Percentiles rank a stretch among this genome's conserved stretches.
Evolutionary conservation across 805 yeast genomes (phyloP).

Genomic region (Nakazawaea sp.): DNA sequence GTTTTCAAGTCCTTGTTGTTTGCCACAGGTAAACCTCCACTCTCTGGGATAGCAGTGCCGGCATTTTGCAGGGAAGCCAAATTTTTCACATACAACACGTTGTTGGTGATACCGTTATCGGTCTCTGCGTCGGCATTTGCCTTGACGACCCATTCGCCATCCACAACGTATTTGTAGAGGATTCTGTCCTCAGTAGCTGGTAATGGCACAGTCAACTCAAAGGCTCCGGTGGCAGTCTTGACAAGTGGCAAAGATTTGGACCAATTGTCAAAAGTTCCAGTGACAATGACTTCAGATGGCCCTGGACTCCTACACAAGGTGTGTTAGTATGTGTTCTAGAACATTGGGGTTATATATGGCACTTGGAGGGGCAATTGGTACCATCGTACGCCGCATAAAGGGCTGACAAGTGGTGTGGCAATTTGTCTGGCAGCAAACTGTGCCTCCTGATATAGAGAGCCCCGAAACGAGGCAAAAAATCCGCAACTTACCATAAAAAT

Average conservation of each 20-base stretch:
- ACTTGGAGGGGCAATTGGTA: too few relatives aligned
- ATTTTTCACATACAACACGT: conserved; percentile 34
- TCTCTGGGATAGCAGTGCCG: conserved; percentile 35
- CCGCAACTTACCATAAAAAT: conserved; percentile 9
- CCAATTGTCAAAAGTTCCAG: conserved; percentile 60
- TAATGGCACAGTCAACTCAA: conserved; percentile 24
- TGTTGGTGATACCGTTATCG: conserved; percentile 50
- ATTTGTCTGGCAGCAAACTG: too few relatives aligned
- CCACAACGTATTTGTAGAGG: conserved; percentile 51
- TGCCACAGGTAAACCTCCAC: conserved; percentile 32
- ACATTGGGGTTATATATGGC: too few relatives aligned
- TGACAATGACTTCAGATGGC: conserved; percentile 39
- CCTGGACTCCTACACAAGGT: conserved; percentile 25
- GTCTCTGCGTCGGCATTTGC: conserved; percentile 31
- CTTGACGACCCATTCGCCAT: conserved; percentile 49
- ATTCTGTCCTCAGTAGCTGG: conserved; percentile 18
- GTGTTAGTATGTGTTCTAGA: too few relatives aligned
- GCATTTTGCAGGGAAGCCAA: conserved; percentile 26
- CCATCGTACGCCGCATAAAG: too few relatives aligned
- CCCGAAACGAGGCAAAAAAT: too few relatives aligned
- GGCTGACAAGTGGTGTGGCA: too few relatives aligned
- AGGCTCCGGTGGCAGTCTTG: conserved; percentile 31
- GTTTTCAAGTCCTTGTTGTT: conserved; percentile 16
- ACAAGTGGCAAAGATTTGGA: conserved; percentile 38
- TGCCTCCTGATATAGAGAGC: too few relatives aligned